Evolutionary conservation across 169 alveolate genomes (phyloP), one percentile per base, ranked within the genome.

Genomic region (Eimeria mitis): DNA sequence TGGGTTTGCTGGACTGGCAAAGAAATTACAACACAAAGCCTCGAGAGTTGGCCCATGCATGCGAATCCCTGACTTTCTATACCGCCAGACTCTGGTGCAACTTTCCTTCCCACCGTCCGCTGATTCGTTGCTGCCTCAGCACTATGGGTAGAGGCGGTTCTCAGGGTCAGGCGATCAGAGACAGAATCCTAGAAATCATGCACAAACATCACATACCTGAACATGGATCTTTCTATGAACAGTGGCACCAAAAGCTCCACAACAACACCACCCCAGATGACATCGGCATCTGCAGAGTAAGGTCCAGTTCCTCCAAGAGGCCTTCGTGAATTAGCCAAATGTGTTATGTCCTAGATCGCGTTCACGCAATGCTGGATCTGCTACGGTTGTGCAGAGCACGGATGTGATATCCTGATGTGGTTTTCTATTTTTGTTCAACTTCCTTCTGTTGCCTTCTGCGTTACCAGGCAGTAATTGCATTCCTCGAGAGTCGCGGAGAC

Each of bases 201-300:
- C 99, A 98, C 95, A 97, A 97, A 42, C 97, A 98, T 90, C 96
- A 97, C 44, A 98, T 98, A 84, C 97, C 98, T 68, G 98, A 96
- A 89, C 95, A 91, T 49, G 98, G 98, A 9, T 97, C 97, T 85
- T 98, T 98, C 96, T 98, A 98, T 96, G 99, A 98, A 84, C 98
- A 98, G 97, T 98, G 99, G 99, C 99, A 98, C 97, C 99, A 98
- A 96, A 98, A 98, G 95, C 96, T 98, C 70, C 99, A 98, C 97
- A 98, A 98, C 97, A 98, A 98, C 95, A 98, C 99, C 83, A 98
- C 99, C 34, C 99, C 99, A 0, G 99, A 98, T 95, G 99, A 98
- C 97, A 98, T 98, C 83, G 98, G 98, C 76, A 98, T 98, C 76
- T 92, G 96, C 88, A 88, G 68, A 56, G 96, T 83, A 37, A 31